Conservation (phyloP, 352 stramenopile species). For the Phytophthora vignae region DNA sequence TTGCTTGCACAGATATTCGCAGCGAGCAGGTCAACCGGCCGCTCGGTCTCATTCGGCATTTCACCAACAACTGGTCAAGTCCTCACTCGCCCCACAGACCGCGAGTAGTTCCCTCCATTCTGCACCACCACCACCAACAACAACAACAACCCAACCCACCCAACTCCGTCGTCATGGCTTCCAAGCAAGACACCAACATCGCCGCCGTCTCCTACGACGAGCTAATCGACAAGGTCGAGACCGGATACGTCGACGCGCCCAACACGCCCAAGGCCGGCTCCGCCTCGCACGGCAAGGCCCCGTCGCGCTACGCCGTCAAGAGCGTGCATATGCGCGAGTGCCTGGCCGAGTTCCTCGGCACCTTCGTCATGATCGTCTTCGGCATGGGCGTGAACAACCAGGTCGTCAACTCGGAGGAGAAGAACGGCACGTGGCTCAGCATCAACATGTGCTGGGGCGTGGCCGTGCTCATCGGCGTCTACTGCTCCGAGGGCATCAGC, state of each 20-base stretch:
- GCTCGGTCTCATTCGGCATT: slow-evolving; percentile 14
- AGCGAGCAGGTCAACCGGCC: no score
- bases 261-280: slow-evolving; percentile 9
- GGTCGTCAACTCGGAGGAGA: slow-evolving; percentile 47
- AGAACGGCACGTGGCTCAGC: slow-evolving; percentile 62
- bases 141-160: neutral
- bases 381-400: slow-evolving; percentile 67
- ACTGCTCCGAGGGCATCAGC: slow-evolving; percentile 49
- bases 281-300: neutral
- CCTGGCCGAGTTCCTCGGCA: slow-evolving; percentile 56
- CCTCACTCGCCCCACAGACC: no score
- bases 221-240: slow-evolving; percentile 30
- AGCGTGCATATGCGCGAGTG: slow-evolving; percentile 49
- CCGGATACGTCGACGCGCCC: slow-evolving; percentile 18
- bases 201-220: slow-evolving; percentile 19
- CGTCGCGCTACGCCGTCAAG: slow-evolving; percentile 22
- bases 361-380: slow-evolving; percentile 61
- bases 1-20: slow-evolving; percentile 3
- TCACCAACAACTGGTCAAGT: slow-evolving; percentile 13
- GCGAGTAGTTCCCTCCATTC: neutral
- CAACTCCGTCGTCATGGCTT: slow-evolving; percentile 6
- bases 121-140: neutral
- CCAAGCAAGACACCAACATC: slow-evolving; percentile 8
- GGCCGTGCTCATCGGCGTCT: slow-evolving; percentile 55
- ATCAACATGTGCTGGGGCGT: slow-evolving; percentile 63